Percentiles rank a stretch among this genome's conserved stretches.
Evolutionary conservation across 1,139 yeast genomes (phyloP).

Genomic region (Kodamaea sp.): DNA sequence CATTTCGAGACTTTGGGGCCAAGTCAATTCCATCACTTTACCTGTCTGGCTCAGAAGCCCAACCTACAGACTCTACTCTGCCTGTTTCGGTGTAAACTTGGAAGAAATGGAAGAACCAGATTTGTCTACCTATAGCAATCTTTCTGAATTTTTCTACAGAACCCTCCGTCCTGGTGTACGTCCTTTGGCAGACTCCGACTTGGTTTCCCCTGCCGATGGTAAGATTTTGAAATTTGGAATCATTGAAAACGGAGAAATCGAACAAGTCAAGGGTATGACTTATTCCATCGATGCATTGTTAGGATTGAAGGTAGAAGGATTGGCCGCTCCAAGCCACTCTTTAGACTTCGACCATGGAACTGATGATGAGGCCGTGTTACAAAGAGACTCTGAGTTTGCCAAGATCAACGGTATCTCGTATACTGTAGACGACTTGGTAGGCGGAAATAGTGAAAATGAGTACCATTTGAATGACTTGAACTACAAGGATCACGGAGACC

Average conservation of each 20-base stretch:
- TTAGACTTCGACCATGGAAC: slow-evolving; percentile 47
- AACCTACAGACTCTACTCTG: slow-evolving; percentile 75
- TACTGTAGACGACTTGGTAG: slow-evolving; percentile 68
- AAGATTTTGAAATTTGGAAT: slow-evolving; percentile 82
- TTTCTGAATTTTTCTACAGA: slow-evolving; percentile 91
- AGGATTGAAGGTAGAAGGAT: slow-evolving; percentile 56
- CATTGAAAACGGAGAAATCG: slow-evolving; percentile 83
- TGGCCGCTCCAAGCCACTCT: slow-evolving; percentile 64
- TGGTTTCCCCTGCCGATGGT: slow-evolving; percentile 95
- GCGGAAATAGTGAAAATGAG: slow-evolving; percentile 41
- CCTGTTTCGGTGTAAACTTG: slow-evolving; percentile 82
- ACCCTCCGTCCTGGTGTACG: slow-evolving; percentile 76
- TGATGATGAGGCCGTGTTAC: slow-evolving; percentile 46
- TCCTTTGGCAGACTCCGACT: slow-evolving; percentile 66
- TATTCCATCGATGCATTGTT: slow-evolving; percentile 87
- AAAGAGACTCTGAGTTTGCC: slow-evolving; percentile 77
- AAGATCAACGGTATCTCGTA: slow-evolving; percentile 73
- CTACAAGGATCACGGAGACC: slow-evolving; percentile 63
- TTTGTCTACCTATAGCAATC: slow-evolving; percentile 68
- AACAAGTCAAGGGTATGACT: slow-evolving; percentile 95
- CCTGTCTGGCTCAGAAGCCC: slow-evolving; percentile 91
- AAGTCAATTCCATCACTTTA: slow-evolving; percentile 74
- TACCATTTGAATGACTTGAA: slow-evolving; percentile 46
- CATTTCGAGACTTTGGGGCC: slow-evolving; percentile 92
- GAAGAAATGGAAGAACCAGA: slow-evolving; percentile 89